These are phyloP conservation scores for Penicillium argentinense DNA, from an alignment of 495 filamentous ascomycete species.

Conservation along the genomic window DNA sequence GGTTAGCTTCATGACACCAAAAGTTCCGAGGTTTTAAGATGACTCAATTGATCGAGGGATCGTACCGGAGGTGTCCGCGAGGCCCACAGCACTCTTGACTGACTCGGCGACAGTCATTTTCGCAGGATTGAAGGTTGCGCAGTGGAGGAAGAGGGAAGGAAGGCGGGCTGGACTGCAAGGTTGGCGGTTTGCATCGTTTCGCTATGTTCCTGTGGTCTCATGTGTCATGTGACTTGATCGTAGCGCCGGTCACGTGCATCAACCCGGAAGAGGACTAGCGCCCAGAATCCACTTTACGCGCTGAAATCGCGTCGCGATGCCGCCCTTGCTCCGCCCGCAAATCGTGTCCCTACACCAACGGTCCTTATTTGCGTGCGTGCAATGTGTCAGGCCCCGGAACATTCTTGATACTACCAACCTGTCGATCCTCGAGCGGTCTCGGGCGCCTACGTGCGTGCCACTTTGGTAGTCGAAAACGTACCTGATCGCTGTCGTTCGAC, in stretches of 20 bases:
- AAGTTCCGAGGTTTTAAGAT: constrained; percentile 15
- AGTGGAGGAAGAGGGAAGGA: constrained; percentile 15
- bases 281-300: constrained; percentile 28
- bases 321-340: constrained; percentile 21
- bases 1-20: constrained; percentile 21
- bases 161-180: constrained; percentile 23
- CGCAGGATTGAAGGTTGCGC: constrained; percentile 14
- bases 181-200: constrained; percentile 33
- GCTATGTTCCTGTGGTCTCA: constrained; percentile 32
- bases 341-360: constrained; percentile 19
- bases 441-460: constrained; percentile 13
- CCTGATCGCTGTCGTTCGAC: constrained; percentile 21
- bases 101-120: constrained; percentile 53
- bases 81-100: constrained; percentile 55
- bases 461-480: constrained; percentile 21
- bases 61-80: constrained; percentile 45
- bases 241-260: background rate
- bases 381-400: constrained; percentile 15
- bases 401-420: constrained; percentile 12
- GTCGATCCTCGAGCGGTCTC: constrained; percentile 14
- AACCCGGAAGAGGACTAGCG: constrained; percentile 27
- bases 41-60: constrained; percentile 17
- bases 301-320: constrained; percentile 15
- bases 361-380: constrained; percentile 10
- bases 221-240: constrained; percentile 31